These are phyloP conservation scores for Zygosaccharomyces kombuchaensis DNA, from an alignment of 805 yeast species.

Conservation along the genomic window DNA sequence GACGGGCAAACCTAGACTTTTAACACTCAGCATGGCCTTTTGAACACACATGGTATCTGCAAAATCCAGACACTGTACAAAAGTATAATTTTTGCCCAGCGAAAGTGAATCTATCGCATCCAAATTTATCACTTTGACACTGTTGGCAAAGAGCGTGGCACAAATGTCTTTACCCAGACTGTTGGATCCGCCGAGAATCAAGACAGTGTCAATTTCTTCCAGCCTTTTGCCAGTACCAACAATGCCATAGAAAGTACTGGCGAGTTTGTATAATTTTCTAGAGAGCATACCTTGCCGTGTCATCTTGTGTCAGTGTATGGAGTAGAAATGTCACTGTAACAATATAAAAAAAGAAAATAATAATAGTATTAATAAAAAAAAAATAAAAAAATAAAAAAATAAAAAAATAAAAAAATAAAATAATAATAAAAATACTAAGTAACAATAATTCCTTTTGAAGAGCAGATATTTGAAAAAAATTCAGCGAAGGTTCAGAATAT, in stretches of 20 bases:
- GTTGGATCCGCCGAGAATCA: slow-evolving; percentile 25
- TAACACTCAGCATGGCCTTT: slow-evolving; percentile 9
- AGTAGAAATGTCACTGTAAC: background rate
- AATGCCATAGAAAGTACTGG: slow-evolving; percentile 17
- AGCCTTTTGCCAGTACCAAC: slow-evolving; percentile 18
- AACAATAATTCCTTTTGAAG: too few species aligned
- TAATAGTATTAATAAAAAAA: background rate
- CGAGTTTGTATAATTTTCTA: slow-evolving; percentile 4
- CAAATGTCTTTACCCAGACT: slow-evolving; percentile 17
- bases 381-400: background rate
- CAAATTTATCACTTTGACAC: slow-evolving; percentile 16
- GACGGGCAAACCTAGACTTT: slow-evolving; percentile 3
- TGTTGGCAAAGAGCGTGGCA: slow-evolving; percentile 7
- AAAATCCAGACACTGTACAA: slow-evolving; percentile 13
- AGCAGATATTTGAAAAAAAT: too few species aligned
- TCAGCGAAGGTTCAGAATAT: too few species aligned
- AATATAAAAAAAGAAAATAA: background rate
- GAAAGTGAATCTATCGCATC: slow-evolving; percentile 9
- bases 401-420: background rate
- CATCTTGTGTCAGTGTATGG: background rate
- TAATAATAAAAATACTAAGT: background rate
- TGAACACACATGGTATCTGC: slow-evolving; percentile 5
- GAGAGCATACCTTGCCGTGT: slow-evolving; percentile 5
- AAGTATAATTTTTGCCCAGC: slow-evolving; percentile 5
- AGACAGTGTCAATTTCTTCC: slow-evolving; percentile 11